Evolutionary conservation across 2,329 filamentous ascomycete genomes (phyloP).

Genomic region (Colletotrichum endophyticum): DNA sequence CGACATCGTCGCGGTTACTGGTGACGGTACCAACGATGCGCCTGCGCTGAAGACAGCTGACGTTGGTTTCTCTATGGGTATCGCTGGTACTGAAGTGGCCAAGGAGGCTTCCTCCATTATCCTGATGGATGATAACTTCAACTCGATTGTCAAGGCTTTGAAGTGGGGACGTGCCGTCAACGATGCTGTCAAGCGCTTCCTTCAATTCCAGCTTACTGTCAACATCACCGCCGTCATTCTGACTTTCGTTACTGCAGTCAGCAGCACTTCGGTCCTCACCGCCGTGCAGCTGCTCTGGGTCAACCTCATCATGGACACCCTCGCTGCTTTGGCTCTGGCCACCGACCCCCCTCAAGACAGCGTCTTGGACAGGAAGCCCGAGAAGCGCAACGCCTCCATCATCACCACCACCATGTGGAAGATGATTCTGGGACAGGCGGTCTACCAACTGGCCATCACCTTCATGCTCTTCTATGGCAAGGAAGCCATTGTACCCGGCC

Average conservation of each 20-base stretch:
- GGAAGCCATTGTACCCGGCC: slow-evolving; percentile 36
- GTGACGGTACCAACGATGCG: slow-evolving; percentile 84
- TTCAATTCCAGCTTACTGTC: slow-evolving; percentile 82
- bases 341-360: slow-evolving; percentile 88
- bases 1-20: slow-evolving; percentile 82
- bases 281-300: slow-evolving; percentile 96
- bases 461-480: slow-evolving; percentile 83
- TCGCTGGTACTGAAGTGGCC: slow-evolving; percentile 81
- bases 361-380: slow-evolving; percentile 78
- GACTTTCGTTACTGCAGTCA: slow-evolving; percentile 88
- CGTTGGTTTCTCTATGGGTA: slow-evolving; percentile 86
- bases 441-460: slow-evolving; percentile 84
- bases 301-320: slow-evolving; percentile 96
- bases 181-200: slow-evolving; percentile 78
- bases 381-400: slow-evolving; percentile 60
- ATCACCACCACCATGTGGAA: slow-evolving; percentile 98
- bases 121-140: slow-evolving; percentile 87
- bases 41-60: slow-evolving; percentile 82
- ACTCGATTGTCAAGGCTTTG: slow-evolving; percentile 83
- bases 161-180: slow-evolving; percentile 82
- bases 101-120: slow-evolving; percentile 88
- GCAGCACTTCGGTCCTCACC: slow-evolving; percentile 73
- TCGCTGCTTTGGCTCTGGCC: slow-evolving; percentile 85
- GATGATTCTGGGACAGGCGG: slow-evolving; percentile 93
- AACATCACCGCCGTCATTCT: slow-evolving; percentile 90